phyloP scores from a whole-genome alignment of 805 yeast genomes.

The Teunomyces kruisii region DNA sequence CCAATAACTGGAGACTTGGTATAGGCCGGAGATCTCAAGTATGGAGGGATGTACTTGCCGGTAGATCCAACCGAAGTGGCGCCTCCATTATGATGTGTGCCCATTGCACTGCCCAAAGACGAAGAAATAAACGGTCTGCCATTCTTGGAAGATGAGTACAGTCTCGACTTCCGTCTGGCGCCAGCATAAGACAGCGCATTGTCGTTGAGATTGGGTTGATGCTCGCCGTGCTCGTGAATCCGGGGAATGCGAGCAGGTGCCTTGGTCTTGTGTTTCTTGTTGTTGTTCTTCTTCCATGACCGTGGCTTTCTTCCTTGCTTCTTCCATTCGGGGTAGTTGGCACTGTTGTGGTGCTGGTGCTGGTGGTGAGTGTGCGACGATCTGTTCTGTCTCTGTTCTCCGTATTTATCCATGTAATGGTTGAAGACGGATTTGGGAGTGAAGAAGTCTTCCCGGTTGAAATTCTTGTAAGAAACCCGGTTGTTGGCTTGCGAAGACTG shows the following conservation, averaged over 20 bases:
- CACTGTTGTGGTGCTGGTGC: slow-evolving; percentile 7
- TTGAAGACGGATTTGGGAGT: slow-evolving; percentile 75
- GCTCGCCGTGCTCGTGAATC: slow-evolving; percentile 3
- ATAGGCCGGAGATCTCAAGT: slow-evolving; percentile 37
- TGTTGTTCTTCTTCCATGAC: slow-evolving; percentile 28
- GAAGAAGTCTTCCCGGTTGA: slow-evolving; percentile 69
- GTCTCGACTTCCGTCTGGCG: slow-evolving; percentile 12
- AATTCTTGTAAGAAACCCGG: slow-evolving; percentile 22
- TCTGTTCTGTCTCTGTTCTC: slow-evolving; percentile 36
- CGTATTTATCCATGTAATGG: slow-evolving; percentile 66
- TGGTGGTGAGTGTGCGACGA: slow-evolving; percentile 1
- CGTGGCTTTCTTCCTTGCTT: slow-evolving; percentile 21
- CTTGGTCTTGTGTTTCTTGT: slow-evolving; percentile 2
- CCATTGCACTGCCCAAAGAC: neutral
- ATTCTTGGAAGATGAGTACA: slow-evolving; percentile 10
- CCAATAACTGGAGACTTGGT: slow-evolving; percentile 32
- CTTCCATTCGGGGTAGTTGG: slow-evolving; percentile 10
- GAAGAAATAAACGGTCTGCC: neutral
- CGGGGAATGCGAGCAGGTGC: slow-evolving; percentile 2
- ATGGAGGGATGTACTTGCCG: slow-evolving; percentile 45
- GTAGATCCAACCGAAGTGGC: slow-evolving; percentile 7
- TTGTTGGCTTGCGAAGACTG: slow-evolving; percentile 16
- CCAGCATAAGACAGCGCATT: neutral
- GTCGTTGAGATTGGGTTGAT: neutral
- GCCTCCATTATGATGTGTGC: neutral